Base-by-base conservation (phyloP, 768 basidiomycete species). In the Boletus sp. region DNA sequence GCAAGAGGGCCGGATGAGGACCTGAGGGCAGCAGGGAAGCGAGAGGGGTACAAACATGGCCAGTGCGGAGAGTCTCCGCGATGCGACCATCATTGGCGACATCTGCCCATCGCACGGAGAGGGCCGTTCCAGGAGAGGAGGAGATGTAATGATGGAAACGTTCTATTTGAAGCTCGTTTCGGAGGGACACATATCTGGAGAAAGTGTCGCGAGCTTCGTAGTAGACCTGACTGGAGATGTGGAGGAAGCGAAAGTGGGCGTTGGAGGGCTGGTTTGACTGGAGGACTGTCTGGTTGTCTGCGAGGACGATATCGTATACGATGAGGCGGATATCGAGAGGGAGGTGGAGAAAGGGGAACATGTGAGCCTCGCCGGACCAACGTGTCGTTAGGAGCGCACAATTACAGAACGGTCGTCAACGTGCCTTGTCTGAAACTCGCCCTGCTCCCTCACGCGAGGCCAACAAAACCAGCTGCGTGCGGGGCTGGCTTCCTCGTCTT, bases 21-120 rank as follows among this genome's bases (percentile, higher is more conserved):
- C 2, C 52, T 36, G 42, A 50, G 30, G 28, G 49, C 33, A 54
- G 49, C 33, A 54, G 18, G 37, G 48, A 50, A 41, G 44, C 11
- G 30, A 55, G 59, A 66, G 56, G 44, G 47, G 20, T 20, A 61
- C 61, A 58, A 64, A 69, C 64, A 39, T 55, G 59, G 61, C 56
- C 57, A 18, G 67, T 44, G 44, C 18, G 48, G 54, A 53, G 47
- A 17, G 48, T 18, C 33, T 64, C 57, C 52, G 72, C 57, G 49
- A 73, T 58, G 52, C 75, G 72, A 37, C 71, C 71, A 60, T 78
- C 78, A 59, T 75, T 78, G 44, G 72, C 76, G 48, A 76, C 73
- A 58, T 78, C 76, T 17, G 68, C 71, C 60, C 67, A 73, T 11
- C 61, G 54, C 18, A 78, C 62, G 15, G 50, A 66, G n/a, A 62